Evolutionary conservation across 192 early-diverging fungal species (phyloP), one percentile per base, ranked within the genome.

Genomic region (Cetraspora pellucida): DNA sequence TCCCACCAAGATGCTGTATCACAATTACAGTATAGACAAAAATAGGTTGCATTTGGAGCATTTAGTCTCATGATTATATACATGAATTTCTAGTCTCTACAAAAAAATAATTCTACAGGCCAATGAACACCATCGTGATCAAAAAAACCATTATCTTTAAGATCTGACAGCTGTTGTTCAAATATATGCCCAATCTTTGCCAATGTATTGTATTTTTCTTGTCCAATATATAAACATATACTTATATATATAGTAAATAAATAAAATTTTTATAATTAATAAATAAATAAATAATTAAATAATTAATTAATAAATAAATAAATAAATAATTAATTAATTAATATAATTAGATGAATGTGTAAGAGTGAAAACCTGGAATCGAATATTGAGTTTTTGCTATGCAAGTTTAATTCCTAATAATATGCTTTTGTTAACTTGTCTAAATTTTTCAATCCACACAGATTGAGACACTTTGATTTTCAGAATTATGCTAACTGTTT

Each of bases 1-100:
- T 63, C 30, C 27, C 16, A 63, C 0, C 5, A 13, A 16, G 30
- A 0, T 0, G 25, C 14, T 16, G 60, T 28, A 28, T 63, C 25
- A 37, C 60, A 63, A 14, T 63, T 37, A 63, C 60, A 63, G 16
- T 63, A 63, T 63, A 63, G 16, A 63, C 16, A 63, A 63, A 63
- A 63, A 31, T 63, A 63, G 25, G 25, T 63, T 0, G 60, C 9
- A 63, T 63, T 63, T 5, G 60, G 60, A 0, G 60, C 2, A 43
- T 63, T 63, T n/a, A 63, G 17, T 17, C 13, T 28, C 27, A 63
- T 63, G 7, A 30, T 63, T 63, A 63, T 63, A 30, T 60, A 60
- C 25, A 25, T 60, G 13, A 60, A 60, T 30, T 60, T 60, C 25
- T 25, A 60, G 3, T 60, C 7, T 2, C 21, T 13, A 0, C 21